Conservation (phyloP, 179 eudicot species). For the Actinidia polygama region DNA sequence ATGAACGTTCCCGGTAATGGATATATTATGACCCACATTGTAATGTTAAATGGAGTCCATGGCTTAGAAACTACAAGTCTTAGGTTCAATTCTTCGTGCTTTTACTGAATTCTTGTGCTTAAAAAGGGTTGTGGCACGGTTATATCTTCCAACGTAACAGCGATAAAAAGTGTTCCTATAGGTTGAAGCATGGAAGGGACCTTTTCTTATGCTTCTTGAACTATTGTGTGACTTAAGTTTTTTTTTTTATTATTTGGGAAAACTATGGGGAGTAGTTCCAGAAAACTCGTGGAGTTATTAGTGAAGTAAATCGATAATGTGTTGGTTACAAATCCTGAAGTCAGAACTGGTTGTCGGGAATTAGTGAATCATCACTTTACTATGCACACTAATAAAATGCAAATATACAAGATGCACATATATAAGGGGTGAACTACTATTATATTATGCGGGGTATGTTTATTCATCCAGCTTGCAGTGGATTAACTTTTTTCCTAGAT, state of each 20-base stretch:
- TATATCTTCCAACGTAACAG: too few species aligned
- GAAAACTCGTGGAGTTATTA: too few species aligned
- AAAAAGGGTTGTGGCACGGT: background rate
- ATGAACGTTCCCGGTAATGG: conserved; percentile 1
- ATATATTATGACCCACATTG: background rate
- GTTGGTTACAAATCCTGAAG: background rate
- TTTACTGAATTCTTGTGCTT: background rate
- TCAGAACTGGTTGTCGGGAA: background rate
- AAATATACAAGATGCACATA: background rate
- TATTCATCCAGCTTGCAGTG: background rate
- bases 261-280: too few species aligned
- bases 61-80: background rate
- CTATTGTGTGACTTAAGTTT: too few species aligned
- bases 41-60: too few species aligned
- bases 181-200: too few species aligned
- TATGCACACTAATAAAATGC: background rate
- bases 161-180: too few species aligned
- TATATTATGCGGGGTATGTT: background rate
- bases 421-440: too few species aligned
- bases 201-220: too few species aligned
- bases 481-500: background rate
- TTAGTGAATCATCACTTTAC: background rate
- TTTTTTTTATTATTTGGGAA: too few species aligned
- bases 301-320: background rate
- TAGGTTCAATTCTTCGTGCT: background rate